Conservation (phyloP, 768 basidiomycete genomes). For the Amanita subjunquillea region DNA sequence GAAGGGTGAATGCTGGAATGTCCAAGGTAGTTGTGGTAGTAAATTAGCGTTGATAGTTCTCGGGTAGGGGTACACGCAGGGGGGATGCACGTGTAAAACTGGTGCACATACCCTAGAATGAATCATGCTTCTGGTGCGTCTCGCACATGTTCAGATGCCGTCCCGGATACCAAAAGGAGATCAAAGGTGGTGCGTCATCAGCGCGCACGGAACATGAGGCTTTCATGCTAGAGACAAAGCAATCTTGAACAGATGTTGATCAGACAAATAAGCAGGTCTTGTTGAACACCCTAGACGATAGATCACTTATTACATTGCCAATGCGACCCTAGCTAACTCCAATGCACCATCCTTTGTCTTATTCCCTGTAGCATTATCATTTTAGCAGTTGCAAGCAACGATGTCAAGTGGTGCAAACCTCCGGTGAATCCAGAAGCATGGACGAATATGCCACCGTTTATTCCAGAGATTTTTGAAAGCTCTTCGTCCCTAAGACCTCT, state of each 20-base stretch:
- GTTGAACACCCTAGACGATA: not conserved
- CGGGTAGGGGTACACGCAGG: not conserved
- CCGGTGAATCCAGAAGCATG: conserved; percentile 98
- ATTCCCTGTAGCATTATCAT: conserved; percentile 45
- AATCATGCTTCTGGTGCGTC: not conserved
- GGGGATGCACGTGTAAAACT: not conserved
- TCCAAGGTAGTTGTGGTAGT: not conserved
- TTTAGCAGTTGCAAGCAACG: not conserved
- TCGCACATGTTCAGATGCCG: not conserved
- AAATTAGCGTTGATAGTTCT: not conserved
- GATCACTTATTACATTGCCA: conserved; percentile 25
- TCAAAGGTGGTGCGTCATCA: not conserved
- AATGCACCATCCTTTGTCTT: conserved; percentile 85
- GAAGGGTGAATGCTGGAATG: not conserved
- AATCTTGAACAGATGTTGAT: not conserved
- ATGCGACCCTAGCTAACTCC: conserved; percentile 61
- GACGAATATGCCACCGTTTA: conserved; percentile 82
- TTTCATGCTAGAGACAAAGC: not conserved
- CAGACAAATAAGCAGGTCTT: not conserved
- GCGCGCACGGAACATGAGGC: conserved; percentile 2
- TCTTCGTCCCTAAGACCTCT: conserved; percentile 82
- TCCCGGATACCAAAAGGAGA: not conserved
- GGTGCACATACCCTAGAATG: not conserved
- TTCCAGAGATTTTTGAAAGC: conserved; percentile 61
- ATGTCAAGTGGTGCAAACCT: conserved; percentile 35